Percentiles rank a stretch among this genome's conserved stretches.
Conservation (phyloP, 2,329 filamentous ascomycete species). For the Hirsutella thompsonii region DNA sequence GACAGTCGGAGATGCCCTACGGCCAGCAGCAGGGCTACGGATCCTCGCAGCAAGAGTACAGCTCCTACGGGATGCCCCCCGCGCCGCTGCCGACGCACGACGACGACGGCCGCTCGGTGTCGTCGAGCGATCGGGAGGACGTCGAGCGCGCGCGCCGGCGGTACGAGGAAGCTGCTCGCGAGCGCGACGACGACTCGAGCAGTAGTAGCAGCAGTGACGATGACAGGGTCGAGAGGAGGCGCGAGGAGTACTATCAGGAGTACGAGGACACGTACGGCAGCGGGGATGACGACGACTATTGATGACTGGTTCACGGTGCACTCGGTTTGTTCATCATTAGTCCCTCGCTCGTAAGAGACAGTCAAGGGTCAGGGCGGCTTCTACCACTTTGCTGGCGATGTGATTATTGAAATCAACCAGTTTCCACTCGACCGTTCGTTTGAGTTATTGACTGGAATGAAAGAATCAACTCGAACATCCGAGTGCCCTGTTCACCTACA, state of each 20-base stretch:
- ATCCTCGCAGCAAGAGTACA: no score
- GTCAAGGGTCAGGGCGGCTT: no score
- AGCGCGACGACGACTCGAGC: constrained; percentile 23
- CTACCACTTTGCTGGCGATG: no score
- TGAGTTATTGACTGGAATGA: no score
- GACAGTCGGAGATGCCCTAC: neutral
- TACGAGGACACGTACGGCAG: constrained; percentile 30
- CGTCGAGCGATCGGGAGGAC: constrained; percentile 27
- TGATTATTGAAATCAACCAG: no score
- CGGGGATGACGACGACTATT: constrained; percentile 12
- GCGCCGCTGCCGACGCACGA: constrained; percentile 21
- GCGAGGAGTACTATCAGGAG: constrained; percentile 36
- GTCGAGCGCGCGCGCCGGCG: constrained; percentile 27
- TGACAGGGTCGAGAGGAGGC: constrained; percentile 38
- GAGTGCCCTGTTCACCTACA: no score
- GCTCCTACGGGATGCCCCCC: neutral
- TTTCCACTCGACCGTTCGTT: no score
- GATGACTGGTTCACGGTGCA: neutral
- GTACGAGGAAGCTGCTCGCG: constrained; percentile 29
- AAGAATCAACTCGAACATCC: no score
- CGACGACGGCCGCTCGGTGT: constrained; percentile 27
- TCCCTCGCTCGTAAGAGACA: no score
- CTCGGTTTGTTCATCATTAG: no score
- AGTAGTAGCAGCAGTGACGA: constrained; percentile 33
- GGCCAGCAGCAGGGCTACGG: neutral